These are phyloP conservation scores for Eudorina sp. DNA, from an alignment of 139 green algal genomes.

Conservation along the genomic window DNA sequence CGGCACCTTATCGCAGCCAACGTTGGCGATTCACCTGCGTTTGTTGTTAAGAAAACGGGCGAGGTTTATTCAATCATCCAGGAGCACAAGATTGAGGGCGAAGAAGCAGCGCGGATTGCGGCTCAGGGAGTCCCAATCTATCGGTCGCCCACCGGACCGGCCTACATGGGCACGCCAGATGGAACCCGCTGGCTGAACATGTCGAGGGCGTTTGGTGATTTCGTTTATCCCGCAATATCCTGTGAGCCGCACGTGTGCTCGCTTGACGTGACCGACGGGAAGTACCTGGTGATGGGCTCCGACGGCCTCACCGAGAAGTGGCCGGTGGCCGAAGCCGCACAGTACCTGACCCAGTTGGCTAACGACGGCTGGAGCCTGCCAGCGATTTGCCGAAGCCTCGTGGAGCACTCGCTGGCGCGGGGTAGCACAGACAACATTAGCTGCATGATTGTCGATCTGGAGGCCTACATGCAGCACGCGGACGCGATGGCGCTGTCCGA, in stretches of 20 bases:
- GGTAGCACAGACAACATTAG: slow-evolving; percentile 48
- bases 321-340: slow-evolving; percentile 38
- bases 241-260: slow-evolving; percentile 47
- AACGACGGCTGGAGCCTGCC: not conserved
- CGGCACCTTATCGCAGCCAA: slow-evolving; percentile 39
- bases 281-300: slow-evolving; percentile 44
- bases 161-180: slow-evolving; percentile 48
- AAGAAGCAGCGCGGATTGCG: slow-evolving; percentile 26
- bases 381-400: slow-evolving; percentile 11
- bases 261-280: slow-evolving; percentile 40
- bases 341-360: slow-evolving; percentile 37
- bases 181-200: slow-evolving; percentile 51
- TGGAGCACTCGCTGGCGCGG: slow-evolving; percentile 31
- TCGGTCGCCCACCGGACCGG: not conserved
- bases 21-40: slow-evolving; percentile 45
- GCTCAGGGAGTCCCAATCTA: slow-evolving; percentile 30
- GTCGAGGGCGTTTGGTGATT: slow-evolving; percentile 40
- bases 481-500: not conserved
- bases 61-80: slow-evolving; percentile 35
- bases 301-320: slow-evolving; percentile 46
- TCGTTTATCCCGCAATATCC: slow-evolving; percentile 41
- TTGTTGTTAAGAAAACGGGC: slow-evolving; percentile 23
- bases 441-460: slow-evolving; percentile 40
- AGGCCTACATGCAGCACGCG: slow-evolving; percentile 12
- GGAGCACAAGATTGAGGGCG: slow-evolving; percentile 44